These are phyloP conservation scores for Paraphoma sp. DNA, from an alignment of 2,329 filamentous ascomycete genomes.

Conservation along the genomic window DNA sequence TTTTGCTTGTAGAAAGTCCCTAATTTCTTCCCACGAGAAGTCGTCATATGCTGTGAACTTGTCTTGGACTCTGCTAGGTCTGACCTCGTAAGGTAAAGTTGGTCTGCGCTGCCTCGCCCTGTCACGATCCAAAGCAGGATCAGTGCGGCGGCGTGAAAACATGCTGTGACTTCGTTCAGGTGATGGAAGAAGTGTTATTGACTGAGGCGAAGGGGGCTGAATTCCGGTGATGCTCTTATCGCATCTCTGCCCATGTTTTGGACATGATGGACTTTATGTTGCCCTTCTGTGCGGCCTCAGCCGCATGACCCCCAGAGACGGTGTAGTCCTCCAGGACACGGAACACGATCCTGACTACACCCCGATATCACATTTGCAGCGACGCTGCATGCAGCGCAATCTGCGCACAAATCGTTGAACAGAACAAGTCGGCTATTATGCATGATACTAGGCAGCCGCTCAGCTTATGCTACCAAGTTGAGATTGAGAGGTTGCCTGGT, in stretches of 20 bases:
- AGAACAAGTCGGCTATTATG: slow-evolving; percentile 1
- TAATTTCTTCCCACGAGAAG: slow-evolving; percentile 22
- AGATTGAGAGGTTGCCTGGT: slow-evolving; percentile 2
- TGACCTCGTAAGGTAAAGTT: slow-evolving; percentile 6
- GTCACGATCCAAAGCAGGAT: slow-evolving; percentile 6
- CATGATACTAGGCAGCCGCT: slow-evolving; percentile 4
- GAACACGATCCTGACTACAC: neutral
- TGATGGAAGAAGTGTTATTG: neutral
- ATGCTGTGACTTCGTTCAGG: neutral
- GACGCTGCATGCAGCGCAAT: neutral
- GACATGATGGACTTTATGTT: neutral
- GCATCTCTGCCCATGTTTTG: neutral
- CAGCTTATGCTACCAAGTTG: slow-evolving; percentile 3
- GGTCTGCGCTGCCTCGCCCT: slow-evolving; percentile 11
- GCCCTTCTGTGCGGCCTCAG: slow-evolving; percentile 8
- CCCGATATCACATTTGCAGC: neutral
- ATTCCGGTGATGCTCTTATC: neutral
- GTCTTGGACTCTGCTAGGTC: slow-evolving; percentile 12
- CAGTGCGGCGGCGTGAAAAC: neutral
- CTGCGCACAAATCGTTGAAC: slow-evolving; percentile 4
- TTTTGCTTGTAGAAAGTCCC: slow-evolving; percentile 13
- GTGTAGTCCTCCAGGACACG: neutral
- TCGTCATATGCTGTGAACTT: slow-evolving; percentile 19
- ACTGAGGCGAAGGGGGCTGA: neutral
- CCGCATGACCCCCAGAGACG: slow-evolving; percentile 2